Percentiles rank a stretch among this genome's conserved stretches.
Conservation (phyloP, 2,329 filamentous ascomycete species). For the Penicillium sp. region DNA sequence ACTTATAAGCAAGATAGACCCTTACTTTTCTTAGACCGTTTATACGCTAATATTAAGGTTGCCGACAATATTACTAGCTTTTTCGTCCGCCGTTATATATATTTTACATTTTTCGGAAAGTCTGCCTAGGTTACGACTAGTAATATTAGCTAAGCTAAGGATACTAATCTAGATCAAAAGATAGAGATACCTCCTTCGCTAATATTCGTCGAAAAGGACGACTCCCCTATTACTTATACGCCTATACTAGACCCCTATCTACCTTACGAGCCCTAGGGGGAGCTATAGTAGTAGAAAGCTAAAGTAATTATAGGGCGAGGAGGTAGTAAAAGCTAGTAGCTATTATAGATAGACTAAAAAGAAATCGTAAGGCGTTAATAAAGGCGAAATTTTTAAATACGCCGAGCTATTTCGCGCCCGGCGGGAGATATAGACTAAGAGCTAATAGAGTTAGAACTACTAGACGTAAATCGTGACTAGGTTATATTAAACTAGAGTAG, state of each 20-base stretch:
- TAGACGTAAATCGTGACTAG: neutral
- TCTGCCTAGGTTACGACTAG: neutral
- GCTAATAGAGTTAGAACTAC: neutral
- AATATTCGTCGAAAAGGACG: neutral
- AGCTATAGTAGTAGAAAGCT: no score
- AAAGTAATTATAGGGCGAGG: no score
- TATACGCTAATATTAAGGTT: neutral
- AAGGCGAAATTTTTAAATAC: slow-evolving; percentile 11
- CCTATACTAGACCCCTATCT: no score
- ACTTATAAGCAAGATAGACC: slow-evolving; percentile 1
- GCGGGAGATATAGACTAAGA: slow-evolving; percentile 6
- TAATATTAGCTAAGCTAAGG: neutral
- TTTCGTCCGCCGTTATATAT: neutral
- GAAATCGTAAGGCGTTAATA: slow-evolving; percentile 4
- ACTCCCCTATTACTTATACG: no score
- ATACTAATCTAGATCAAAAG: neutral
- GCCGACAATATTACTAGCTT: neutral
- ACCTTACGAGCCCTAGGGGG: no score
- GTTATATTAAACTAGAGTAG: slow-evolving; percentile 11
- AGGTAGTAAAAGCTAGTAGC: neutral
- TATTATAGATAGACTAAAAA: neutral
- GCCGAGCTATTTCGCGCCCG: neutral
- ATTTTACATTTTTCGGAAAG: slow-evolving; percentile 1
- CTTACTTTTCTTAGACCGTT: slow-evolving; percentile 1
- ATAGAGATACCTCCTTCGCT: neutral